A percentile compares a stretch with the other conserved stretches of the same genome.
These are phyloP conservation scores for Penicillium desertorum DNA, from an alignment of 495 filamentous ascomycete species.

Conservation along the genomic window DNA sequence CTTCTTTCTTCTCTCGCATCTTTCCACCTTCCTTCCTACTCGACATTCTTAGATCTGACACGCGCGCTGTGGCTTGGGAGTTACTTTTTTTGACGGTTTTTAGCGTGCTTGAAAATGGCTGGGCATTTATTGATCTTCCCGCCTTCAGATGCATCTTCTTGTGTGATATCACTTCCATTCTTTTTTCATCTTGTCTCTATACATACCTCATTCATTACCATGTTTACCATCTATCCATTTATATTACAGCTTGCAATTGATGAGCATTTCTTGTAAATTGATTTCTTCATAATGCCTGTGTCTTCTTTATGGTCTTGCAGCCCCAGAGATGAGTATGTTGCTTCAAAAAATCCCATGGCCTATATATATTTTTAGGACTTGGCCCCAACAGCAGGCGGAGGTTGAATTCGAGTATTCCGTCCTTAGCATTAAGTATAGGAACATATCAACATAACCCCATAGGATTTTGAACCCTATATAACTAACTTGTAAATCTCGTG, in stretches of 20 bases:
- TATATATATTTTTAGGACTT: background rate
- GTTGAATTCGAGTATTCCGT: background rate
- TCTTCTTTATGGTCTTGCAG: background rate
- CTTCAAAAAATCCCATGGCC: background rate
- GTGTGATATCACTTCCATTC: constrained; percentile 12
- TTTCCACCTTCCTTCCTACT: constrained; percentile 9
- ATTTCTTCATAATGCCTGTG: background rate
- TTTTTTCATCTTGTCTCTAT: constrained; percentile 10
- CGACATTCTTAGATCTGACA: constrained; percentile 14
- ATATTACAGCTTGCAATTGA: constrained; percentile 12
- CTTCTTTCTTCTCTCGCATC: constrained; percentile 6
- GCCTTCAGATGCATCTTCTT: constrained; percentile 12
- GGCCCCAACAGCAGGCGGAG: background rate
- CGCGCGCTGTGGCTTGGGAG: constrained; percentile 7
- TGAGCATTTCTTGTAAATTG: constrained; percentile 2
- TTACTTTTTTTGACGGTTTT: constrained; percentile 15
- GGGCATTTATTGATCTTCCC: constrained; percentile 7
- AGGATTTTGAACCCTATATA: too few relatives aligned
- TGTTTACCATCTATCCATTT: constrained; percentile 11
- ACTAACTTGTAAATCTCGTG: too few relatives aligned
- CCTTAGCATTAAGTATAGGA: background rate
- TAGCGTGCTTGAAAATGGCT: constrained; percentile 16
- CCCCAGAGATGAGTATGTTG: background rate
- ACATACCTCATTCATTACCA: constrained; percentile 16
- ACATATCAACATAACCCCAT: too few relatives aligned